Conservation (phyloP, 768 basidiomycete species). For the Trametes punicea region DNA sequence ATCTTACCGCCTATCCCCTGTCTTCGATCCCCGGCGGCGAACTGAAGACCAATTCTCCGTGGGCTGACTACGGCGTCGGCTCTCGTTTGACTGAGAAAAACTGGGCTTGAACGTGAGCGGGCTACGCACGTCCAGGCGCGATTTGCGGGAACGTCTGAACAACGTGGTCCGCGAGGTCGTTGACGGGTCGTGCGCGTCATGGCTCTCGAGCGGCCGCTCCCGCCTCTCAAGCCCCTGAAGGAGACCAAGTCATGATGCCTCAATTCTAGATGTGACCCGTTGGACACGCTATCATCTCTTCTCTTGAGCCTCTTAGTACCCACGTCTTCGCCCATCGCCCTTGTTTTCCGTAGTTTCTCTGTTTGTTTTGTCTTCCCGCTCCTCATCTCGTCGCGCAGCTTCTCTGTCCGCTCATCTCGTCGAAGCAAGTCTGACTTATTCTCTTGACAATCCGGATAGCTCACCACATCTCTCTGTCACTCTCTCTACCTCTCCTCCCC, state of each 20-base stretch:
- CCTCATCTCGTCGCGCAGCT: slow-evolving; percentile 21
- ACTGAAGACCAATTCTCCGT: slow-evolving; percentile 53
- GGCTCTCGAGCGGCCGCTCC: background rate
- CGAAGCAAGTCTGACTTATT: slow-evolving; percentile 36
- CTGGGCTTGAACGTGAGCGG: slow-evolving; percentile 21
- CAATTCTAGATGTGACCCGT: background rate
- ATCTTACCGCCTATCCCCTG: slow-evolving; percentile 45
- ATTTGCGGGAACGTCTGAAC: background rate
- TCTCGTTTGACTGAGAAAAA: slow-evolving; percentile 28
- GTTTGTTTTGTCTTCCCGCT: slow-evolving; percentile 17
- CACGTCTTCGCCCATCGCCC: slow-evolving; percentile 7
- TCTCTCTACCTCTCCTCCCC: slow-evolving; percentile 13
- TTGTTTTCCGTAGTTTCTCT: slow-evolving; percentile 18
- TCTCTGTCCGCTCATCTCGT: slow-evolving; percentile 30
- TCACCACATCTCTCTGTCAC: slow-evolving; percentile 19
- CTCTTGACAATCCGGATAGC: slow-evolving; percentile 32
- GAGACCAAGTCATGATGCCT: background rate
- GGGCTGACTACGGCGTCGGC: slow-evolving; percentile 36
- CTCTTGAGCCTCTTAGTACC: background rate
- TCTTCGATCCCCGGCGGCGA: slow-evolving; percentile 58
- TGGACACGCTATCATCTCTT: slow-evolving; percentile 7
- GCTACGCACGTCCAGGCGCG: background rate
- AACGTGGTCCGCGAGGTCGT: background rate
- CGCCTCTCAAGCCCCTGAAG: background rate
- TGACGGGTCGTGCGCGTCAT: background rate